A percentile compares a stretch with the other conserved stretches of the same genome.
These are phyloP conservation scores for Quercus engelmannii DNA, from an alignment of 306 rosid species.

Conservation along the genomic window DNA sequence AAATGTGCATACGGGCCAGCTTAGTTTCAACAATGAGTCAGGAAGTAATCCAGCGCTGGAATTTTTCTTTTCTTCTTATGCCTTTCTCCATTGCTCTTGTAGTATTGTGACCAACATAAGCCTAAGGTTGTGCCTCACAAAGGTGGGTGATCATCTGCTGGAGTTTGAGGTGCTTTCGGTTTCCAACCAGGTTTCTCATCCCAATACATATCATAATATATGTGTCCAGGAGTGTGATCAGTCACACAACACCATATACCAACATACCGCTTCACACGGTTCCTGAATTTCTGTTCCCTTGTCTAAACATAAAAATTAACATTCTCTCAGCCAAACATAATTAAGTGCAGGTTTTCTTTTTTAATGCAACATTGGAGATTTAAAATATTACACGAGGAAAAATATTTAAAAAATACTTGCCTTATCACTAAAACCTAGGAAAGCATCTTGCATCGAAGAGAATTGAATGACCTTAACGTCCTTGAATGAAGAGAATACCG, in stretches of 20 bases:
- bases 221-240: constrained; percentile 76
- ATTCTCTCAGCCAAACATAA: not conserved
- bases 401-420: constrained; percentile 26
- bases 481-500: constrained; percentile 72
- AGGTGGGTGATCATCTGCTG: constrained; percentile 87
- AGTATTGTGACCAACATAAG: constrained; percentile 10
- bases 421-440: constrained; percentile 68
- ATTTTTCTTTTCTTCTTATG: not conserved
- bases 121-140: constrained; percentile 37
- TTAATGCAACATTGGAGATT: constrained; percentile 1
- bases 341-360: not conserved
- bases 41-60: constrained; percentile 19
- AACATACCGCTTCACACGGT: constrained; percentile 63
- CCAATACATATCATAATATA: constrained; percentile 95
- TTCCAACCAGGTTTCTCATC: constrained; percentile 96
- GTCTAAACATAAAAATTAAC: constrained; percentile 35
- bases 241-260: constrained; percentile 98
- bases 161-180: constrained; percentile 75
- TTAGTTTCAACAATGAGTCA: not conserved
- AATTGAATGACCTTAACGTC: constrained; percentile 85
- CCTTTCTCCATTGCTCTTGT: not conserved
- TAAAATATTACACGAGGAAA: not conserved
- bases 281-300: constrained; percentile 70
- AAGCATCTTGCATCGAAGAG: constrained; percentile 88
- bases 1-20: not conserved